Conservation (phyloP, 2,329 filamentous ascomycete species). For the Clarireedia hainanense region DNA sequence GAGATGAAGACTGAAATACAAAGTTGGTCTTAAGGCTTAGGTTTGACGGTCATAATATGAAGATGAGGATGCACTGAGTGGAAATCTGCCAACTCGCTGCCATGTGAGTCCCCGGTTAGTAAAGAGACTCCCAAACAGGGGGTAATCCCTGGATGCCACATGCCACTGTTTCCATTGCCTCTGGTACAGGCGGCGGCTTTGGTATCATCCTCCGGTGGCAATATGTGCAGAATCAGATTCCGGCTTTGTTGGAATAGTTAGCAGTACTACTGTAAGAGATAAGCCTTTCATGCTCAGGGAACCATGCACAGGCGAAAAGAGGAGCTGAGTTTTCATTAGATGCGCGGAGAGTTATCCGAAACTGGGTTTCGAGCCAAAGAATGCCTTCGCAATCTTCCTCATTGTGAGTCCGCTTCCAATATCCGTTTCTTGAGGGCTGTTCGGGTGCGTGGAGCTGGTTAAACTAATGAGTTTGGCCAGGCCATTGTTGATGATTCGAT, state of each 20-base stretch:
- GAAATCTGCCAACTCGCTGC: background rate
- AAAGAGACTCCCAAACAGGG: background rate
- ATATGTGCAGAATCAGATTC: background rate
- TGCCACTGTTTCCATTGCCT: background rate
- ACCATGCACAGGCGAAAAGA: background rate
- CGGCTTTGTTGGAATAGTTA: background rate
- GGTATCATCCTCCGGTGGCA: background rate
- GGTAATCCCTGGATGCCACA: background rate
- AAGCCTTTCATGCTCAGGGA: too few relatives aligned
- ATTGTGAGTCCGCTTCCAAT: too few relatives aligned
- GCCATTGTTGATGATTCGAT: background rate
- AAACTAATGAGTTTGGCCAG: too few relatives aligned
- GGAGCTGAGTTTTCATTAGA: background rate
- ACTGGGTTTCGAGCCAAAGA: background rate
- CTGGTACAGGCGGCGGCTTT: background rate
- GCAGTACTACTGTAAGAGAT: background rate
- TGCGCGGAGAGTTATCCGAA: background rate
- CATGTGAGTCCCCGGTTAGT: background rate
- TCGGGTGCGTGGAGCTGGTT: too few relatives aligned
- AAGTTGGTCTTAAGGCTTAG: background rate
- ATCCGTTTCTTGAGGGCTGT: too few relatives aligned
- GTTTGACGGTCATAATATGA: too few relatives aligned
- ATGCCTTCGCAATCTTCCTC: too few relatives aligned
- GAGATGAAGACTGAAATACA: background rate
- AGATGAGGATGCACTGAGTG: background rate